Evolutionary conservation across 2,329 filamentous ascomycete genomes (phyloP).

Genomic region (Colletotrichum musicola): DNA sequence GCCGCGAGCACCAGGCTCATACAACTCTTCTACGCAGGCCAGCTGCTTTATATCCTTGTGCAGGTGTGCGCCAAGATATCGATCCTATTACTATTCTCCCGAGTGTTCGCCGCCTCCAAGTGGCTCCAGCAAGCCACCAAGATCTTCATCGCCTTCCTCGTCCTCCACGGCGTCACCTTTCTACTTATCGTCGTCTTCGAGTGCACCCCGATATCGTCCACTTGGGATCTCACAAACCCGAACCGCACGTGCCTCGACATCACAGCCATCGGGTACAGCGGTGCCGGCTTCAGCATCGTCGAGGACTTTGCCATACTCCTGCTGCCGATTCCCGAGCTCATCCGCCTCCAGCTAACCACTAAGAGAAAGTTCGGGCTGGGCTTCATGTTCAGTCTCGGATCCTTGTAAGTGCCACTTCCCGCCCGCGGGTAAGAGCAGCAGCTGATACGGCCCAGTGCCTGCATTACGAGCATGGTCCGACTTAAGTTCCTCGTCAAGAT

Average conservation of each 20-base stretch:
- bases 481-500: constrained; percentile 36
- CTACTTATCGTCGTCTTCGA: constrained; percentile 41
- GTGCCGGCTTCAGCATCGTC: constrained; percentile 25
- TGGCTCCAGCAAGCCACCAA: constrained; percentile 33
- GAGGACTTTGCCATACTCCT: constrained; percentile 36
- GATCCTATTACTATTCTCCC: constrained; percentile 42
- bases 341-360: constrained; percentile 19
- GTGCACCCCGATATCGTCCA: constrained; percentile 32
- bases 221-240: constrained; percentile 29
- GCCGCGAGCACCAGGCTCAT: constrained; percentile 1
- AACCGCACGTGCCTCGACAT: constrained; percentile 17
- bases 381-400: constrained; percentile 37
- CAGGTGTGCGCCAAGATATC: constrained; percentile 43
- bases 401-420: constrained; percentile 25
- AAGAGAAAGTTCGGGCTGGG: constrained; percentile 20
- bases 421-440: background rate
- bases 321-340: constrained; percentile 34
- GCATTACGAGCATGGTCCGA: constrained; percentile 38
- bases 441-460: constrained; percentile 26
- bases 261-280: constrained; percentile 31
- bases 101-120: constrained; percentile 31
- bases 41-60: constrained; percentile 43
- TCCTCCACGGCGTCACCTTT: constrained; percentile 38
- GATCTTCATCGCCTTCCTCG: constrained; percentile 24
- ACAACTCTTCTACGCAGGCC: constrained; percentile 38